Conservation (phyloP, 768 basidiomycete genomes). For the Rhizopogon salebrosus region DNA sequence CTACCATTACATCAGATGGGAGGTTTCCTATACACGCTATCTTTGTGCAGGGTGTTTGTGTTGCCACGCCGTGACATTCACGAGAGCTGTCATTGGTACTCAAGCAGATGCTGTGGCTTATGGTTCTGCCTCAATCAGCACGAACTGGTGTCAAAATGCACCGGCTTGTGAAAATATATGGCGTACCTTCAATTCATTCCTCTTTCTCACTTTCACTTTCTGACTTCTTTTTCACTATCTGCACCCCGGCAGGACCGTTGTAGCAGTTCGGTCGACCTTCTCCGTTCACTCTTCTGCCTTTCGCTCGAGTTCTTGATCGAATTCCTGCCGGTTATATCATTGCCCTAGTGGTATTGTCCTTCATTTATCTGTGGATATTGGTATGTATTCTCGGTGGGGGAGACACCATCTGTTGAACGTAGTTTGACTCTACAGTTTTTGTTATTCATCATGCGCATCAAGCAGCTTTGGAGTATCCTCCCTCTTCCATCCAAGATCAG, state of each 20-base stretch:
- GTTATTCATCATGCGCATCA: slow-evolving; percentile 32
- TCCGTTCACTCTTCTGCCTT: slow-evolving; percentile 2
- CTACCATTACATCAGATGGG: background rate
- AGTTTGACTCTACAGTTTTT: background rate
- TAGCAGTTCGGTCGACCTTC: slow-evolving; percentile 15
- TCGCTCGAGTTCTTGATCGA: slow-evolving; percentile 16
- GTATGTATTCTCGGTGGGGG: background rate
- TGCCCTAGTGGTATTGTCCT: slow-evolving; percentile 43
- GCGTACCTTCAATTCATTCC: background rate
- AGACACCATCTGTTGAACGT: background rate
- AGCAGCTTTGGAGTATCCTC: slow-evolving; percentile 32
- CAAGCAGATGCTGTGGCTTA: background rate
- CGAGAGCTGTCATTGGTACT: background rate
- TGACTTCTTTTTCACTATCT: slow-evolving; percentile 18
- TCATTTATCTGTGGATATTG: slow-evolving; percentile 16
- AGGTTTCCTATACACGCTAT: background rate
- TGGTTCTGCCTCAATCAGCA: background rate
- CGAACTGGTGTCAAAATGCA: too few relatives aligned
- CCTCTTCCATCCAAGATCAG: slow-evolving; percentile 36
- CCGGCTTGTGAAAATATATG: background rate
- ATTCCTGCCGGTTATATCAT: slow-evolving; percentile 17
- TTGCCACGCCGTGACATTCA: background rate
- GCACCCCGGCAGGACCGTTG: slow-evolving; percentile 31
- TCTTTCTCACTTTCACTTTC: slow-evolving; percentile 20
- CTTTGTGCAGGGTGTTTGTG: background rate